Evolutionary conservation across 495 filamentous ascomycete species (phyloP), one percentile per base, ranked within the genome.

Genomic region (Eremomyces bilateralis): DNA sequence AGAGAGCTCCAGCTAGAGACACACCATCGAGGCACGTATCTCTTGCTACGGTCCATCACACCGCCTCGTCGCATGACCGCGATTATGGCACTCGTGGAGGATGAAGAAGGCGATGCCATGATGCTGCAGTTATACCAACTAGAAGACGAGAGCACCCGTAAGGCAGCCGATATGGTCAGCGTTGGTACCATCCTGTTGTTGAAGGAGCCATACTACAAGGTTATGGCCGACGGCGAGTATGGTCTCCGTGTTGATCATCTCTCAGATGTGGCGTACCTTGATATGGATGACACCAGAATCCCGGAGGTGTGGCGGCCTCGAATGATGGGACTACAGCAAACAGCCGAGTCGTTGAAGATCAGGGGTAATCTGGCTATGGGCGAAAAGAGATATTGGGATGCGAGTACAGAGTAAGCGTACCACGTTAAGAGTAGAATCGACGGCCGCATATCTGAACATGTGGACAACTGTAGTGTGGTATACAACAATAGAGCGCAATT

Each of bases 201-300:
- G 39, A 69, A 69, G 42, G 66, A 69, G 37, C 64, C 66, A 2
- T 69, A 62, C 42, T 47, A 62, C 31, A 63, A 61, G 34, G 24
- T 44, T 0, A 57, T 45, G 33, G 42, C 40, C 2, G 42, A 59
- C 34, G 58, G 58, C 2, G 31, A 40, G 2, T 61, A 54, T 43
- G 51, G 45, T 2, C 38, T 70, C 12, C 53, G 63, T 6, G 61
- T 69, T 8, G 66, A 70, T 35, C 65, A 72, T 53, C 42, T 60
- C 12, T 60, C 54, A 8, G 63, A 69, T 38, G 34, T 67, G 15
- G 42, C 49, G 3, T 44, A 52, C 34, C 22, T 63, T 11, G 38
- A 51, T 11, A 37, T 38, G 2, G 39, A 42, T 20, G 53, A 62
- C 33, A 25, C 39, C 15, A 42, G 38, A 4, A 46, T 62, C 10